Base-by-base conservation (phyloP, 805 yeast genomes). In the Pichia phayaonensis region DNA sequence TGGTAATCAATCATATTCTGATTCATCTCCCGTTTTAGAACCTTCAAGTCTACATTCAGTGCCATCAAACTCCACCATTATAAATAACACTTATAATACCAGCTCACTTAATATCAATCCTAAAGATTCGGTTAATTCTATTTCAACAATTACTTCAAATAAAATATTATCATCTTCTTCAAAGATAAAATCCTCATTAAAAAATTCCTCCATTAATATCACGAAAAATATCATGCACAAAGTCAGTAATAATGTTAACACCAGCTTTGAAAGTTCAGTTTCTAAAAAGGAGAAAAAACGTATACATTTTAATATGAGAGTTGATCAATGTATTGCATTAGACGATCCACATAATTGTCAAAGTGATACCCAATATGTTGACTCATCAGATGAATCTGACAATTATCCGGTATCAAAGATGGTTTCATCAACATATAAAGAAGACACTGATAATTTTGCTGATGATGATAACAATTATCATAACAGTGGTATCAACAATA, bases 231-330 rank as follows among this genome's bases (percentile, higher is more conserved):
- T 18, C 10, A 22, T 31, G 13, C 18, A 29, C 34, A 46, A n/a
- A 41, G 22, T 12, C 27, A 27, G 7, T 39, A 40, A 18, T 26
- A n/a, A 7, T 42, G 18, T 27, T 49, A 31, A 44, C 26, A 23
- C 2, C 7, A 8, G 12, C 4, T 8, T 24, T 57, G 22, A 22
- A 26, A 11, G 1, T 26, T 12, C 34, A 15, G 3, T n/a, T 26
- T 27, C 41, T 18, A 49, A 49, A 22, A 72, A 71, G 50, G 68
- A 64, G 38, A 74, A 70, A 56, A 79, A 95, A 54, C 95, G 79
- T 59, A 90, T 94, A 54, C 98, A 90, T 67, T 94, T 94, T 70
- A 94, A 85, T 65, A 95, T 89, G 63, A 81, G 90, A 48, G 99
- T 94, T 31, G 90, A 89, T 65, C 99, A 94, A 67, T 94, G 99